Evolutionary conservation across 495 filamentous ascomycete species (phyloP).

Genomic region (Parmelia sp.): DNA sequence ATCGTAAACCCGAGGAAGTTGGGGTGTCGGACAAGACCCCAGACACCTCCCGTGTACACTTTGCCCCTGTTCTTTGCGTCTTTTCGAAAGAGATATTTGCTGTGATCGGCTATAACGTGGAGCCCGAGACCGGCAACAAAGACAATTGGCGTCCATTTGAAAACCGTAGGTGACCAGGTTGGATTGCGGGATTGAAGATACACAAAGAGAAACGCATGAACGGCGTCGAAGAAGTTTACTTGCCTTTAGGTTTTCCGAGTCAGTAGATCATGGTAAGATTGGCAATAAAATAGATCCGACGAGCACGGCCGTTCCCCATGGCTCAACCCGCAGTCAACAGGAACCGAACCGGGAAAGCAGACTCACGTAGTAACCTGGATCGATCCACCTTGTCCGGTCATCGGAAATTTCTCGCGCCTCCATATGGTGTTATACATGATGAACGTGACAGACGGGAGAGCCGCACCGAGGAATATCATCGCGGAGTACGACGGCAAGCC

Average conservation of each 20-base stretch:
- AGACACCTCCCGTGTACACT: slow-evolving; percentile 8
- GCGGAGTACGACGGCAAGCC: slow-evolving; percentile 7
- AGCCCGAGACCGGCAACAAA: slow-evolving; percentile 1
- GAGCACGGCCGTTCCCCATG: neutral
- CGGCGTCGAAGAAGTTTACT: slow-evolving; percentile 8
- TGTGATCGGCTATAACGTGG: slow-evolving; percentile 10
- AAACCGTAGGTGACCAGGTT: slow-evolving; percentile 5
- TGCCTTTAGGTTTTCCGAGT: neutral
- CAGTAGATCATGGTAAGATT: neutral
- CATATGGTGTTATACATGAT: slow-evolving; percentile 5
- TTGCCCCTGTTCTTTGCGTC: slow-evolving; percentile 5
- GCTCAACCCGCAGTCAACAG: neutral
- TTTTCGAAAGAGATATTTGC: slow-evolving; percentile 12
- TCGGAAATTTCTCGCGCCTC: slow-evolving; percentile 5
- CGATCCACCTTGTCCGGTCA: slow-evolving; percentile 10
- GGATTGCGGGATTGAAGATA: slow-evolving; percentile 5
- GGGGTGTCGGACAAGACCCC: slow-evolving; percentile 12
- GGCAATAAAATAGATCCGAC: neutral
- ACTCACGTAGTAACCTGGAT: neutral
- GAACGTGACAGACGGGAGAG: slow-evolving; percentile 1
- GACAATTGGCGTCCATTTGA: slow-evolving; percentile 7
- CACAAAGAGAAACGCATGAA: slow-evolving; percentile 6
- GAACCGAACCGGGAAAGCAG: neutral
- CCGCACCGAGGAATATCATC: neutral
- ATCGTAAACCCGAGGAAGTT: slow-evolving; percentile 13